phyloP scores from a whole-genome alignment of 495 filamentous ascomycete genomes.

The Tuber indicum region DNA sequence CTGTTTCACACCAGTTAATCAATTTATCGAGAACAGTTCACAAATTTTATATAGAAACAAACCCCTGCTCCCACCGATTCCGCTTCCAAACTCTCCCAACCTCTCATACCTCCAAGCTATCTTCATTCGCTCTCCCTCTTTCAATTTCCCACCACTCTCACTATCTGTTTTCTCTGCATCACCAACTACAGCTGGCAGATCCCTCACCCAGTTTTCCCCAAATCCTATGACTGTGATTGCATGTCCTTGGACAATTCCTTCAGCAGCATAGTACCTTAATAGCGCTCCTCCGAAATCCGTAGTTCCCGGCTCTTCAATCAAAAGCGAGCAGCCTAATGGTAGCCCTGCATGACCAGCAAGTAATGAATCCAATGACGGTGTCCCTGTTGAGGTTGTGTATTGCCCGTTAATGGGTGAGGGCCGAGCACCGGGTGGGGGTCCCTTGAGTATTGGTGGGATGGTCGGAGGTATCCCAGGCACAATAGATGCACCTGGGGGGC shows the following conservation, averaged over 20 bases:
- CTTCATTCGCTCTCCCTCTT: constrained; percentile 75
- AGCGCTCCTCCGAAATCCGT: constrained; percentile 87
- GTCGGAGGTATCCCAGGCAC: constrained; percentile 2
- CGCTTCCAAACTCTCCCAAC: constrained; percentile 59
- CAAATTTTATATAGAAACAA: constrained; percentile 1
- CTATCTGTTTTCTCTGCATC: constrained; percentile 46
- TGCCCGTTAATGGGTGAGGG: constrained; percentile 87
- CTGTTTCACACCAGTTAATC: not conserved
- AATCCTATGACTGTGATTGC: constrained; percentile 76
- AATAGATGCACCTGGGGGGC: constrained; percentile 42
- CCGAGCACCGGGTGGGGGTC: constrained; percentile 60
- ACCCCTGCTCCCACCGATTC: constrained; percentile 50
- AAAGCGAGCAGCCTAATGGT: constrained; percentile 67
- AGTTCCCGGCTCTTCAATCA: constrained; percentile 88
- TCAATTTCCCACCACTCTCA: constrained; percentile 43
- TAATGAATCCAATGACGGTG: constrained; percentile 72
- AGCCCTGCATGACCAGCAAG: constrained; percentile 86
- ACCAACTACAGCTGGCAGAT: constrained; percentile 61
- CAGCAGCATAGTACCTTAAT: constrained; percentile 82
- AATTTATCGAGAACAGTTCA: not conserved
- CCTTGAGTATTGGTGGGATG: constrained; percentile 35
- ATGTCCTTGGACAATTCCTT: constrained; percentile 89
- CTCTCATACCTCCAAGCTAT: constrained; percentile 97
- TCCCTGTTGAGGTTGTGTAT: constrained; percentile 83
- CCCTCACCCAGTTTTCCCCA: constrained; percentile 69